Base-by-base conservation (phyloP, 2,329 filamentous ascomycete species). In the Exophiala calicioides region DNA sequence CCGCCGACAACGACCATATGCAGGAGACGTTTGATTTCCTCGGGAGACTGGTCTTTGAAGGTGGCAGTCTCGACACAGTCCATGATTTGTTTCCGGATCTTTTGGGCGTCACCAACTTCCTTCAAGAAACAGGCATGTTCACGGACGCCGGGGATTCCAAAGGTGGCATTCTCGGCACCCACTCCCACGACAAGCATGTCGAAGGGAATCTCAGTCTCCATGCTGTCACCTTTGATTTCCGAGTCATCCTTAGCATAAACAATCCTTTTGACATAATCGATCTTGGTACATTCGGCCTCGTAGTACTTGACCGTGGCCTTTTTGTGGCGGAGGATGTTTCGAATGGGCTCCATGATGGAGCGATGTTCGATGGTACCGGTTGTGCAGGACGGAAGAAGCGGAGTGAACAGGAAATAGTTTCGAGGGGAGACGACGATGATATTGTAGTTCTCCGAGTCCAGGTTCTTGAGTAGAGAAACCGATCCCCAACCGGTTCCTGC, bases 401-500 rank as follows among this genome's bases (percentile, higher is more conserved):
- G 93, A 21, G 93, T 98, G 80, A 98, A 98, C 60, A 98, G 85
- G 84, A 98, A 98, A 81, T 95, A 98, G 76, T 98, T 98, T 68
- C 93, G 88, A 44, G 93, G 93, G 38, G 93, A 97, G 69, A 98
- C 88, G 68, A 98, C 90, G 66, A 97, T 72, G 70, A 97, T 91
- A 70, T 98, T 97, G 82, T 97, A 98, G 80, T 97, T 95, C 70
- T 95, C 88, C 53, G 91, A 96, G 67, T 98, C 90, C 71, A 98
- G 87, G 69, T 95, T 96, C 82, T 98, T 98, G 58, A 98, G 82
- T 52, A 98, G 84, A 52, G 91, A 94, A 63, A 98, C 89, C 32
- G 91, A 89, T 60, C 85, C 93, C 93, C 93, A 98, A 60, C 93
- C 93, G 61, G 90, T 95, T 65, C 91, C 91, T 96, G 60, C 36